phyloP scores from a whole-genome alignment of 2,329 filamentous ascomycete species.

The Aotearoamyces nothofagi region DNA sequence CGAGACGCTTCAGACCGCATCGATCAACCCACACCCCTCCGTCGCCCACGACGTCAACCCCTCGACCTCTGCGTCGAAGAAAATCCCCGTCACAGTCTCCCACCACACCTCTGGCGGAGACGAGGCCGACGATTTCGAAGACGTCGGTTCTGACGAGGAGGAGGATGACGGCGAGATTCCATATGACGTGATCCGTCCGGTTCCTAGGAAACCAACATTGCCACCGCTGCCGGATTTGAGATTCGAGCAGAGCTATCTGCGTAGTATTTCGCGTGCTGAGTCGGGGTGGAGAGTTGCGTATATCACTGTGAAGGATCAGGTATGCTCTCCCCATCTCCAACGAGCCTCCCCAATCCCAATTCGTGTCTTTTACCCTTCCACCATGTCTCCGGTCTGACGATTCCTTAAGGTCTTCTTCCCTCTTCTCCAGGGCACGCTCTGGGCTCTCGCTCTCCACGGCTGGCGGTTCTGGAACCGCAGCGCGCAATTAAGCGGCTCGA shows the following conservation, averaged over 20 bases:
- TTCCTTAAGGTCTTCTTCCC: constrained; percentile 68
- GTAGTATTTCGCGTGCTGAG: constrained; percentile 69
- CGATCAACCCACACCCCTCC: constrained; percentile 60
- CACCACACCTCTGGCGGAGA: constrained; percentile 17
- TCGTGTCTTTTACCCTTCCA: too few relatives aligned
- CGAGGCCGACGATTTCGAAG: too few relatives aligned
- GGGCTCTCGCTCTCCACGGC: constrained; percentile 69
- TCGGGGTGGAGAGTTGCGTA: constrained; percentile 65
- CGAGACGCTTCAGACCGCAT: constrained; percentile 66
- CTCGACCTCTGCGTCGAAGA: constrained; percentile 55
- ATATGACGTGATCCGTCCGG: constrained; percentile 42
- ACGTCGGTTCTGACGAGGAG: constrained; percentile 26
- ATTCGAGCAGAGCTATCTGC: constrained; percentile 96
- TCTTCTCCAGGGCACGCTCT: constrained; percentile 74
- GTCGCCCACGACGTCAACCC: constrained; percentile 65
- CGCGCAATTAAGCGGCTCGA: constrained; percentile 61
- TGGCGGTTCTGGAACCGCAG: constrained; percentile 85
- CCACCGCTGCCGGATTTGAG: constrained; percentile 72
- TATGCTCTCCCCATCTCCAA: constrained; percentile 24
- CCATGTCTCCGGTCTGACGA: too few relatives aligned
- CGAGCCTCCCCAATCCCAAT: neutral
- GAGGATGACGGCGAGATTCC: constrained; percentile 53
- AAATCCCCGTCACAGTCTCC: constrained; percentile 38
- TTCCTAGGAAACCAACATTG: constrained; percentile 35
- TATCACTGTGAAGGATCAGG: constrained; percentile 84